A percentile compares a stretch with the other conserved stretches of the same genome.
phyloP scores from a whole-genome alignment of 805 yeast species.

The Candida boleticola region DNA sequence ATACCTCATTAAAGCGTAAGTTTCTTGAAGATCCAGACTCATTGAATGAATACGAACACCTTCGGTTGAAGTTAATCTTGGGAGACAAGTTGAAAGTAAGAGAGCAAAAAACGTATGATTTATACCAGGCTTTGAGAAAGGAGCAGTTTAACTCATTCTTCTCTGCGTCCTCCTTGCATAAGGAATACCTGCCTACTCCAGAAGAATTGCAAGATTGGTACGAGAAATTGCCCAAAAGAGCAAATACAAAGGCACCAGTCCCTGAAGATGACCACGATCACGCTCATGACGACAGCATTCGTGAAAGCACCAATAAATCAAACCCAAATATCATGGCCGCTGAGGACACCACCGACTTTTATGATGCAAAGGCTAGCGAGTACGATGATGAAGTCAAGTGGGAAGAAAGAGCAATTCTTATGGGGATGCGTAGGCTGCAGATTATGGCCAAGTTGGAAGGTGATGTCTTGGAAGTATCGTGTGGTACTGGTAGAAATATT shows the following conservation, averaged over 20 bases:
- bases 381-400: constrained; percentile 79
- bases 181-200: constrained; percentile 34
- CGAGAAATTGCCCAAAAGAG: constrained; percentile 28
- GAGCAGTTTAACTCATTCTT: constrained; percentile 28
- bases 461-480: constrained; percentile 90
- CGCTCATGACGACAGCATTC: constrained; percentile 9
- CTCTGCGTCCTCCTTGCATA: constrained; percentile 5
- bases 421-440: constrained; percentile 73
- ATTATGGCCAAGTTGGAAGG: constrained; percentile 76
- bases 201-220: constrained; percentile 43
- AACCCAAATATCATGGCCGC: constrained; percentile 57
- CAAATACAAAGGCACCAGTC: constrained; percentile 22
- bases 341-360: constrained; percentile 77
- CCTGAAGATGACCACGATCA: constrained; percentile 9
- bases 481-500: constrained; percentile 95
- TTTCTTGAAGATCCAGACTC: constrained; percentile 33
- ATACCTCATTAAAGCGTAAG: constrained; percentile 40
- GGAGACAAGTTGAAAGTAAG: constrained; percentile 60
- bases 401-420: constrained; percentile 62
- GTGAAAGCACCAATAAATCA: constrained; percentile 31
- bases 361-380: constrained; percentile 71
- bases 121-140: constrained; percentile 55
- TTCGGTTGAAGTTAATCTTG: constrained; percentile 58
- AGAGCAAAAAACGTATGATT: constrained; percentile 57
- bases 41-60: constrained; percentile 60